Percentiles rank a stretch among this genome's conserved stretches.
These are phyloP conservation scores for Phellopilus nigrolimitatus DNA, from an alignment of 1,284 basidiomycete genomes.

Conservation along the genomic window DNA sequence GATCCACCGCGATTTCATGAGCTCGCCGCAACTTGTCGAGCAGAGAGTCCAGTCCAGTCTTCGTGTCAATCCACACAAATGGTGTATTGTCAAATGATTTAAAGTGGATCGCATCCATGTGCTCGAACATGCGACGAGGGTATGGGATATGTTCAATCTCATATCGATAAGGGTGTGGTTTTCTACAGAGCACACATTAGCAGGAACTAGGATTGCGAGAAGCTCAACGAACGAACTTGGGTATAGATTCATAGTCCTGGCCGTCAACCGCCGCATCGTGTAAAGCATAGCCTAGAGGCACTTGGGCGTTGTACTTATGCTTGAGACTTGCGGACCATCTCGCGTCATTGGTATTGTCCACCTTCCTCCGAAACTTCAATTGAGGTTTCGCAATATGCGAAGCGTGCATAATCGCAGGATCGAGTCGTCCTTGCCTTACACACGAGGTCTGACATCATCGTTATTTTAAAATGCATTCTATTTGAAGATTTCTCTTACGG, in stretches of 20 bases:
- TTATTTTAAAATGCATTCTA: neutral
- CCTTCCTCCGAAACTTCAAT: conserved; percentile 53
- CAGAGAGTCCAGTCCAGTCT: conserved; percentile 54
- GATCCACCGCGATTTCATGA: conserved; percentile 88
- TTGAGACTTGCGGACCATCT: conserved; percentile 58
- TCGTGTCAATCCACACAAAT: conserved; percentile 71
- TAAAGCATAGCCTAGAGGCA: conserved; percentile 64
- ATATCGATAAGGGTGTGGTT: conserved; percentile 74
- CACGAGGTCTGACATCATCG: conserved; percentile 29
- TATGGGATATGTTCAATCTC: conserved; percentile 73
- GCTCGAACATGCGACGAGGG: conserved; percentile 64
- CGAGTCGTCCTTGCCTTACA: conserved; percentile 38
- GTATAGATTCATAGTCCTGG: conserved; percentile 25
- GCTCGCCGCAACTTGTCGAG: conserved; percentile 59
- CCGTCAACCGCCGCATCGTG: conserved; percentile 34
- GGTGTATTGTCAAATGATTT: conserved; percentile 64
- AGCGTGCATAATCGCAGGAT: conserved; percentile 65
- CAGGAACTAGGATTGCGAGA: conserved; percentile 12
- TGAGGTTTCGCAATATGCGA: conserved; percentile 77
- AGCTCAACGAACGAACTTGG: conserved; percentile 10
- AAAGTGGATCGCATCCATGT: conserved; percentile 43
- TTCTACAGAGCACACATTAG: conserved; percentile 7
- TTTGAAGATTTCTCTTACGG: neutral
- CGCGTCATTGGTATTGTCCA: conserved; percentile 50
- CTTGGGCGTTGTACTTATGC: conserved; percentile 77